phyloP scores from a whole-genome alignment of 2,329 filamentous ascomycete genomes.

The Colletotrichum theobromicola region DNA sequence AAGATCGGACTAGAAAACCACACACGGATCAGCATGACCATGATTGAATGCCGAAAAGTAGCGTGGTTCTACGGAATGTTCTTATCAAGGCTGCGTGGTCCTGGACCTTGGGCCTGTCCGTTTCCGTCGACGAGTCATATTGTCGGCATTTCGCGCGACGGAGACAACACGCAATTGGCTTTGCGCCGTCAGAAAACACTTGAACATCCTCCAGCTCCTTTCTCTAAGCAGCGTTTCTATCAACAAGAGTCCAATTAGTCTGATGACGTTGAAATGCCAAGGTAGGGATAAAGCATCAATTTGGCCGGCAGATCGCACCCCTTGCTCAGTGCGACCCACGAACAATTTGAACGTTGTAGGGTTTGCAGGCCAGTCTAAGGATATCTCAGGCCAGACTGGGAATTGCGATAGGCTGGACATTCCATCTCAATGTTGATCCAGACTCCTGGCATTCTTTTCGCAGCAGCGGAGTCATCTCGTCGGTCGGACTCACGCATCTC shows the following conservation, averaged over 20 bases:
- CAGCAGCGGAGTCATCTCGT: neutral
- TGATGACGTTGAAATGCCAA: neutral
- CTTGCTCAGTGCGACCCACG: neutral
- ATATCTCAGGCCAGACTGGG: neutral
- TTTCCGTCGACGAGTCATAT: neutral
- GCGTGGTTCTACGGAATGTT: neutral
- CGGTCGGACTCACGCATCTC: neutral
- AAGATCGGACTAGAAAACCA: neutral
- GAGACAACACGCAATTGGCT: neutral
- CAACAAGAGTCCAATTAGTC: neutral
- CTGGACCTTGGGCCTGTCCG: neutral
- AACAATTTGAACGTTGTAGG: neutral
- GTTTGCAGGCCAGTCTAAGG: neutral
- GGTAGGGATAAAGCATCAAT: neutral
- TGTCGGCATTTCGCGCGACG: neutral
- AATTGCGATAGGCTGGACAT: neutral
- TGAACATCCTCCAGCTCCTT: neutral
- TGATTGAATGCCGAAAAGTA: neutral
- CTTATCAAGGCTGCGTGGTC: neutral
- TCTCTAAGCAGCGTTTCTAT: neutral
- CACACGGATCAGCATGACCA: neutral
- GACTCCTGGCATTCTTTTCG: neutral
- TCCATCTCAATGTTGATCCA: neutral
- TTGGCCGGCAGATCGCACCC: neutral
- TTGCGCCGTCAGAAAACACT: neutral